Evolutionary conservation across 176 grass and related monocot species (phyloP).

Genomic region (Lolium rigidum): DNA sequence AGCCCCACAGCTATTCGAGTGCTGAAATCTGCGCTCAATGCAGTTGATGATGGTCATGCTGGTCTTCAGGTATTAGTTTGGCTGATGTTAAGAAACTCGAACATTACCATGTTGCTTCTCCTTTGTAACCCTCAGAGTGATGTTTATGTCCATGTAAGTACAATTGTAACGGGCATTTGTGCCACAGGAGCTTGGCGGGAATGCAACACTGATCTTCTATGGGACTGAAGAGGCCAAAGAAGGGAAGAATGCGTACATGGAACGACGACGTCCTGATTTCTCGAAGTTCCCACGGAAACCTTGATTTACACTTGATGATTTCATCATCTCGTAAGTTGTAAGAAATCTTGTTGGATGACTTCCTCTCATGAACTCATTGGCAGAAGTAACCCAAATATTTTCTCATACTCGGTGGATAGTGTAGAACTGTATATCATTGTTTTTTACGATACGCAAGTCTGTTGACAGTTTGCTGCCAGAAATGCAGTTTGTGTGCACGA

Average conservation of each 20-base stretch:
- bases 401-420: background rate
- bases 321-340: background rate
- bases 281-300: constrained; percentile 86
- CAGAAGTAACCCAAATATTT: background rate
- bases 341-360: background rate
- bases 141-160: background rate
- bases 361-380: background rate
- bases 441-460: background rate
- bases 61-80: constrained; percentile 70
- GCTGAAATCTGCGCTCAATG: constrained; percentile 90
- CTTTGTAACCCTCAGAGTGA: background rate
- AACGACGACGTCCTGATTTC: constrained; percentile 79
- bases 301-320: constrained; percentile 35
- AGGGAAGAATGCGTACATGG: constrained; percentile 82
- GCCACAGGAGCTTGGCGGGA: constrained; percentile 81
- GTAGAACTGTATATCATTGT: background rate
- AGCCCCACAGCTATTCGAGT: constrained; percentile 85
- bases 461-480: background rate
- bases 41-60: constrained; percentile 85
- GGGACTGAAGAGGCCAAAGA: constrained; percentile 87
- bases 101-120: background rate
- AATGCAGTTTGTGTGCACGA: background rate
- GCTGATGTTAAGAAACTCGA: background rate
- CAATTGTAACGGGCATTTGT: background rate
- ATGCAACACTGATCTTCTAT: constrained; percentile 87